Percentiles rank a stretch among this genome's conserved stretches.
These are phyloP conservation scores for Kodamaea arcana DNA, from an alignment of 1,139 yeast genomes.

Conservation along the genomic window DNA sequence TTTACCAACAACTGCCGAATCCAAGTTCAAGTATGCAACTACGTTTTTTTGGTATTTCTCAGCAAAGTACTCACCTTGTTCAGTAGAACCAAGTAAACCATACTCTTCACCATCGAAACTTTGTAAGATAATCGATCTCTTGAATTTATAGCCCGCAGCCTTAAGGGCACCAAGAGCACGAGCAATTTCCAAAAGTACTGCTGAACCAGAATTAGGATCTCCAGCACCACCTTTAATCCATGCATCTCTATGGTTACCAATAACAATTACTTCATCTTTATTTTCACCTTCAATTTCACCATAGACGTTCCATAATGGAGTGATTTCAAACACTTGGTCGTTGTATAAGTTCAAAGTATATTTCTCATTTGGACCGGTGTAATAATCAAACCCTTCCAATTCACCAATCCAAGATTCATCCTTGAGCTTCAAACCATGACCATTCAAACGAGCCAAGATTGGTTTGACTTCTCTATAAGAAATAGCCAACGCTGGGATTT, in stretches of 20 bases:
- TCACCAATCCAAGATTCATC: conserved; percentile 38
- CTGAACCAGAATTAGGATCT: conserved; percentile 46
- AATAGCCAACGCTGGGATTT: conserved; percentile 46
- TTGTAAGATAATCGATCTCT: conserved; percentile 37
- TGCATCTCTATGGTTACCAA: conserved; percentile 49
- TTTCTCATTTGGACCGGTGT: conserved; percentile 45
- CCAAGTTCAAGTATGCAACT: conserved; percentile 44
- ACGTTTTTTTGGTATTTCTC: conserved; percentile 32
- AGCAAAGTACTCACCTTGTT: conserved; percentile 41
- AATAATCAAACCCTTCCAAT: conserved; percentile 39
- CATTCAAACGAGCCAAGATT: conserved; percentile 39
- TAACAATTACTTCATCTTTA: conserved; percentile 36
- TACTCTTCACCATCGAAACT: conserved; percentile 49
- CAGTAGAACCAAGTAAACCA: conserved; percentile 46
- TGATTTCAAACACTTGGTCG: conserved; percentile 38
- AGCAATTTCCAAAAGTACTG: conserved; percentile 41
- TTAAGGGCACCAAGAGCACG: conserved; percentile 47
- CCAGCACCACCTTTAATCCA: conserved; percentile 56
- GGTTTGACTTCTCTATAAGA: conserved; percentile 46
- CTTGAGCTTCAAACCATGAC: conserved; percentile 21
- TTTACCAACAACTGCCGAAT: conserved; percentile 36
- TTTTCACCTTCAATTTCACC: conserved; percentile 43
- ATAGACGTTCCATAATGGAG: conserved; percentile 44
- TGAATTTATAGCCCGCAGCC: conserved; percentile 36
- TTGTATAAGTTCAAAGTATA: conserved; percentile 42